phyloP scores from a whole-genome alignment of 805 yeast species.

The Myxozyma vanderwaltii region DNA sequence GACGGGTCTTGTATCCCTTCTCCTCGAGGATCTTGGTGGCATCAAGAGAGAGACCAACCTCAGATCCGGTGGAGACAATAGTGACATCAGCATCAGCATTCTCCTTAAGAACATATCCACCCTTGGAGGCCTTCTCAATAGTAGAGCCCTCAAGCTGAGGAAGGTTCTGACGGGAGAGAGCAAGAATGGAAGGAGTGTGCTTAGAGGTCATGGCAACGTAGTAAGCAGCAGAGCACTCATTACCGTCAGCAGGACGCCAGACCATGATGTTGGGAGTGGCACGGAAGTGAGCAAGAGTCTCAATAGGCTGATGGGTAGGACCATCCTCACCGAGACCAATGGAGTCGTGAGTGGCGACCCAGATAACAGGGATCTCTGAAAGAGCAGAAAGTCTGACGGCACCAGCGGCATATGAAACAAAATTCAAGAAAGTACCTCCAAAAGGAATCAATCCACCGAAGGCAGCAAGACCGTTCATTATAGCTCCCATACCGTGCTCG shows the following conservation, averaged over 20 bases:
- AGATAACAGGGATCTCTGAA: conserved; percentile 50
- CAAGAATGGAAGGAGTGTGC: conserved; percentile 68
- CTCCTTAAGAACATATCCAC: conserved; percentile 80
- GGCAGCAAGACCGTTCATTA: conserved; percentile 95
- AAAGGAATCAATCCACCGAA: conserved; percentile 81
- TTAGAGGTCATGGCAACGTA: conserved; percentile 58
- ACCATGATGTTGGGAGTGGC: conserved; percentile 54
- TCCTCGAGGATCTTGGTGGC: conserved; percentile 72
- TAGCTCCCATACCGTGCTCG: conserved; percentile 99
- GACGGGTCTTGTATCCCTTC: conserved; percentile 70
- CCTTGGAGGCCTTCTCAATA: conserved; percentile 87
- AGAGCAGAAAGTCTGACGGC: conserved; percentile 55
- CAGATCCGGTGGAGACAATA: conserved; percentile 91
- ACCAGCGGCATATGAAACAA: conserved; percentile 63
- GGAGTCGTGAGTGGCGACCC: conserved; percentile 61
- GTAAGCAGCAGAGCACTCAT: conserved; percentile 59
- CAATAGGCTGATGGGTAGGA: conserved; percentile 61
- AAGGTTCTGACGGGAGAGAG: conserved; percentile 75
- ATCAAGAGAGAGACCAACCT: conserved; percentile 78
- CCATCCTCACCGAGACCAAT: conserved; percentile 63
- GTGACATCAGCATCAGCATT: conserved; percentile 69
- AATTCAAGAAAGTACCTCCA: conserved; percentile 98
- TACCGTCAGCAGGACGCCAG: conserved; percentile 58
- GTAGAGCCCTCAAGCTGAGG: conserved; percentile 93
- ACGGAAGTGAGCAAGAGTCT: conserved; percentile 54